Percentiles rank a stretch among this genome's conserved stretches.
phyloP scores from a whole-genome alignment of 441 rosid genomes.

The Populus trichocarpa region DNA sequence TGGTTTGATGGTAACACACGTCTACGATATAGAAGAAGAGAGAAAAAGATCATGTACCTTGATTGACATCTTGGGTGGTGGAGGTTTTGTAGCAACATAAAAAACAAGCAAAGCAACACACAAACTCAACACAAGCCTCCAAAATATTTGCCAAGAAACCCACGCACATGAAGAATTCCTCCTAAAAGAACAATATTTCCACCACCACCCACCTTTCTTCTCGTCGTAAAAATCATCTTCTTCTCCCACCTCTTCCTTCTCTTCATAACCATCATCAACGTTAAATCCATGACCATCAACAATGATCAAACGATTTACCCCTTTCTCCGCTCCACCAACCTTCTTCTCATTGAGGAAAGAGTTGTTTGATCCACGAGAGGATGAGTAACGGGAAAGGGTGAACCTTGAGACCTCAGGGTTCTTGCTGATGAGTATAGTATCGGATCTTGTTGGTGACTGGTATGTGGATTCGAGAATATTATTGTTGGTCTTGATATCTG shows the following conservation, averaged over 20 bases:
- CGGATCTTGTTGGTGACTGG: conserved; percentile 42
- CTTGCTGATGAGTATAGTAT: conserved; percentile 22
- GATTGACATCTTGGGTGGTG: conserved; percentile 56
- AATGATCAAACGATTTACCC: conserved; percentile 40
- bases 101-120: conserved; percentile 72
- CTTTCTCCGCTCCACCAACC: conserved; percentile 6
- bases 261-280: conserved; percentile 7
- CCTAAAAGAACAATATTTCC: conserved; percentile 48
- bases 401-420: conserved; percentile 25
- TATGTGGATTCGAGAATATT: conserved; percentile 18
- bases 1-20: neutral
- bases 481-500: conserved; percentile 21
- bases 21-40: neutral
- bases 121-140: conserved; percentile 75
- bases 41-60: conserved; percentile 38
- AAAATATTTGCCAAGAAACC: conserved; percentile 58
- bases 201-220: conserved; percentile 39
- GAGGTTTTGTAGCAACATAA: conserved; percentile 75
- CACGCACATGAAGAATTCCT: conserved; percentile 49
- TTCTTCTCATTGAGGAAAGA: conserved; percentile 40
- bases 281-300: conserved; percentile 21
- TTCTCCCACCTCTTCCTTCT: conserved; percentile 16
- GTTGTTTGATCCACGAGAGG: conserved; percentile 53
- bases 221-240: conserved; percentile 20
- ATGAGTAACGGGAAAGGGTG: conserved; percentile 46